Conservation (phyloP, 1,139 yeast species). For the Oligophagozyma castellii region DNA sequence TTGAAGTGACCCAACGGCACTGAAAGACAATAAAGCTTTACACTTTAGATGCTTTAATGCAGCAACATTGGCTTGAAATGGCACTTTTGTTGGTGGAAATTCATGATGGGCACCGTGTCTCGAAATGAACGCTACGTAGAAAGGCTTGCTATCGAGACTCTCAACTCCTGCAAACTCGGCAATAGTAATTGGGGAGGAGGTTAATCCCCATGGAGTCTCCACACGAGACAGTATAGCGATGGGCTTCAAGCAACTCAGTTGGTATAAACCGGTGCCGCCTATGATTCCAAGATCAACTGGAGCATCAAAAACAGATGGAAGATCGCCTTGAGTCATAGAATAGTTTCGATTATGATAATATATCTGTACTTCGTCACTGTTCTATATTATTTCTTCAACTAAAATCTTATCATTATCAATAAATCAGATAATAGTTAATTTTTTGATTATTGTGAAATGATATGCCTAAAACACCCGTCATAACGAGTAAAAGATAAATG, state of each 20-base stretch:
- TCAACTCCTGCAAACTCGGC: slow-evolving; percentile 36
- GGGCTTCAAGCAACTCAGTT: slow-evolving; percentile 66
- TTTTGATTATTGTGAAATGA: too few species aligned
- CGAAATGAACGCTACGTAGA: slow-evolving; percentile 86
- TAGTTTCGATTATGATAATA: too few species aligned
- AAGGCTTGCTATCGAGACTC: slow-evolving; percentile 12
- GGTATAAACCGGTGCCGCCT: slow-evolving; percentile 97
- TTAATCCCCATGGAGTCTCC: slow-evolving; percentile 94
- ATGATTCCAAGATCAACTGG: slow-evolving; percentile 74
- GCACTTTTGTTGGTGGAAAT: slow-evolving; percentile 82
- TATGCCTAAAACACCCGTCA: too few species aligned
- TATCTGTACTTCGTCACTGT: too few species aligned
- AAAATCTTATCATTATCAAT: too few species aligned
- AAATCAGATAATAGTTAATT: too few species aligned
- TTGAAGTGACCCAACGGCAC: slow-evolving; percentile 93
- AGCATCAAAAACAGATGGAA: slow-evolving; percentile 32
- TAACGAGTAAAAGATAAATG: too few species aligned
- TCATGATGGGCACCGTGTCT: slow-evolving; percentile 91
- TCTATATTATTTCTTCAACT: too few species aligned
- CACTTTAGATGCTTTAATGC: slow-evolving; percentile 84
- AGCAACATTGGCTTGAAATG: slow-evolving; percentile 87
- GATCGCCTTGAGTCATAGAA: slow-evolving; percentile 11
- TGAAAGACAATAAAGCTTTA: slow-evolving; percentile 77
- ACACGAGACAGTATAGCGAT: slow-evolving; percentile 70
- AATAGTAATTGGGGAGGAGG: slow-evolving; percentile 87